Evolutionary conservation across 1,284 basidiomycete species (phyloP), one percentile per base, ranked within the genome.

Genomic region (Leccinum fuscescens): DNA sequence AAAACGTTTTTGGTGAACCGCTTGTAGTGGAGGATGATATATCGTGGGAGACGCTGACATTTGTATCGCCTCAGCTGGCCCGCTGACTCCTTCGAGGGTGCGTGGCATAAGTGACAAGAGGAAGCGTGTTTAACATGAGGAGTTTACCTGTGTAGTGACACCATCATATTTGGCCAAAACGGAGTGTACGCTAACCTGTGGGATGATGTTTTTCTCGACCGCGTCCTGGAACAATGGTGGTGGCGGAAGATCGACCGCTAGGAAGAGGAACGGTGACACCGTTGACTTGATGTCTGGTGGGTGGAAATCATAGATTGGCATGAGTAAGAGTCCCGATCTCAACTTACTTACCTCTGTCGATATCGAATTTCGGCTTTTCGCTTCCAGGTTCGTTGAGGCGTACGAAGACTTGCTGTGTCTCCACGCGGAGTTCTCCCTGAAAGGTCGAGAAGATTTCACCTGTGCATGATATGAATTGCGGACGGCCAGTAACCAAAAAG

Each of bases 1-100:
- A 99, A 98, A 56, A 85, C 85, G 76, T 99, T 99, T 75, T 94
- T 97, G n/a, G 94, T 97, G 77, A 99, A 99, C 33, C 97, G 87
- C 72, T 96, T 98, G 80, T 92, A 96, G 74, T 98, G 94, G 24
- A 98, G 80, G 67, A 99, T 92, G 66, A 99, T 87, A 73, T 96
- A 98, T 48, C 84, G 93, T 20, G 97, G 97, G 59, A 99, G 80
- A 22, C 83, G 82, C 62, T 90, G 89, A 66, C 96, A 89, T 74
- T 97, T 94, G 79, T 91, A 98, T 50, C 95, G 84, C 68, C 92
- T 87, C 50, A 98, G 76, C 70, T 92, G 92, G 24, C 94, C 94
- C 35, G 86, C 82, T 60, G 86, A 91, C 82, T 96, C 94, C 88
- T 69, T 72, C 93, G 70, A 55, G 65, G 60, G 58, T 54, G 52